These are phyloP conservation scores for Trichaptum fuscoviolaceum DNA, from an alignment of 768 basidiomycete genomes.

Conservation along the genomic window DNA sequence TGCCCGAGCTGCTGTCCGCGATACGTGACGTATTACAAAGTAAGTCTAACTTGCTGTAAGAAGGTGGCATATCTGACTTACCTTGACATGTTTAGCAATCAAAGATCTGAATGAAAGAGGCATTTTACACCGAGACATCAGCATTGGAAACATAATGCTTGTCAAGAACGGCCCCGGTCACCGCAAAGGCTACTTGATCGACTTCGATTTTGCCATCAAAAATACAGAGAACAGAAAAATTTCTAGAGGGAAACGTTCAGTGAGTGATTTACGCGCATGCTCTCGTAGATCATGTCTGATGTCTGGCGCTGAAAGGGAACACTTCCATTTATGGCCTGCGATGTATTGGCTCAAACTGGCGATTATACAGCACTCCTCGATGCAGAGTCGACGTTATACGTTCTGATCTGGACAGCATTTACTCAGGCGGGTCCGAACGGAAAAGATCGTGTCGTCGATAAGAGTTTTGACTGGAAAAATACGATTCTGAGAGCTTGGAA, in stretches of 20 bases:
- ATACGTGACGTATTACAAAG: not conserved
- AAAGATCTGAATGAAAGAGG: not conserved
- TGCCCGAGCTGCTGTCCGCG: not conserved
- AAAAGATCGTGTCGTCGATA: too few species aligned
- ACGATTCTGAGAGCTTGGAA: too few species aligned
- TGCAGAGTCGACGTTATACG: not conserved
- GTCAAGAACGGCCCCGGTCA: not conserved
- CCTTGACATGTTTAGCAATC: not conserved
- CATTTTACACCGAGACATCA: slow-evolving; percentile 2
- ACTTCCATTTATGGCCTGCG: not conserved
- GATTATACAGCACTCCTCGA: not conserved
- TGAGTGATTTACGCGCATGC: not conserved
- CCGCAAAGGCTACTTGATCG: not conserved
- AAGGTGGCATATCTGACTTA: too few species aligned
- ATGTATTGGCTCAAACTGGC: not conserved
- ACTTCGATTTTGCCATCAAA: not conserved
- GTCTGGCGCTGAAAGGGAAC: not conserved
- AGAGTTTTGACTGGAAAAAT: too few species aligned
- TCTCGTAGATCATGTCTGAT: not conserved
- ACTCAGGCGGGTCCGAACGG: not conserved
- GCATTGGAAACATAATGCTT: not conserved
- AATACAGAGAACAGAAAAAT: not conserved
- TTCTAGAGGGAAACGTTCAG: not conserved
- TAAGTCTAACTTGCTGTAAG: not conserved
- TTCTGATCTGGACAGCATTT: not conserved